These are phyloP conservation scores for Evernia prunastri DNA, from an alignment of 495 filamentous ascomycete species.

Conservation along the genomic window DNA sequence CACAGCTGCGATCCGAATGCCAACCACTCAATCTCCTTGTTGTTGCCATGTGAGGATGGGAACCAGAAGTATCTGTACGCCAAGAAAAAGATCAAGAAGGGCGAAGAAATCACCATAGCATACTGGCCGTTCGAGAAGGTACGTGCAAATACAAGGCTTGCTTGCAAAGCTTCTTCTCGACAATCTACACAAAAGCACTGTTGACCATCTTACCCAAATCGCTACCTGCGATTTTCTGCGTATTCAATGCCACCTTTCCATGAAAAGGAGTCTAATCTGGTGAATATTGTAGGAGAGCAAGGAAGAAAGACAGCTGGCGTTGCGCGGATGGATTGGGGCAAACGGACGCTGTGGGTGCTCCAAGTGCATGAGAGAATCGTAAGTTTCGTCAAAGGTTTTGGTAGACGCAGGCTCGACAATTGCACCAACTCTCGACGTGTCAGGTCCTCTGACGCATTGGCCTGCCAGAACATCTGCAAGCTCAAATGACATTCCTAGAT, in stretches of 20 bases:
- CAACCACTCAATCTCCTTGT: background rate
- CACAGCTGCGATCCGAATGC: constrained; percentile 6
- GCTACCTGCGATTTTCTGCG: no score
- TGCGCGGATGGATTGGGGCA: background rate
- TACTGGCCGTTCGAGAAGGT: background rate
- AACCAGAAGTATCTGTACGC: background rate
- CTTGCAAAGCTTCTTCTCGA: no score
- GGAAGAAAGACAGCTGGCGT: background rate
- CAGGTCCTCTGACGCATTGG: no score
- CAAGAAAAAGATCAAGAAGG: background rate
- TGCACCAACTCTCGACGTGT: no score
- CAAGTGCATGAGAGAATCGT: background rate
- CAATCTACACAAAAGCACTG: no score
- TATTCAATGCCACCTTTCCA: no score
- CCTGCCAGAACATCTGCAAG: no score
- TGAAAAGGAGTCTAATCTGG: background rate
- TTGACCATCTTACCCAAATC: no score
- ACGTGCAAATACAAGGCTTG: no score
- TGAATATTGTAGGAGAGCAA: background rate
- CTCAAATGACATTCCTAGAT: no score
- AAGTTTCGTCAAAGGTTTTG: no score
- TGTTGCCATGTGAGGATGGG: background rate
- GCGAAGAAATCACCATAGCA: background rate
- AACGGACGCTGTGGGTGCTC: background rate
- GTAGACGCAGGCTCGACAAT: no score